Conservation (phyloP, 1,284 basidiomycete species). For the Leccinum subrobustum region DNA sequence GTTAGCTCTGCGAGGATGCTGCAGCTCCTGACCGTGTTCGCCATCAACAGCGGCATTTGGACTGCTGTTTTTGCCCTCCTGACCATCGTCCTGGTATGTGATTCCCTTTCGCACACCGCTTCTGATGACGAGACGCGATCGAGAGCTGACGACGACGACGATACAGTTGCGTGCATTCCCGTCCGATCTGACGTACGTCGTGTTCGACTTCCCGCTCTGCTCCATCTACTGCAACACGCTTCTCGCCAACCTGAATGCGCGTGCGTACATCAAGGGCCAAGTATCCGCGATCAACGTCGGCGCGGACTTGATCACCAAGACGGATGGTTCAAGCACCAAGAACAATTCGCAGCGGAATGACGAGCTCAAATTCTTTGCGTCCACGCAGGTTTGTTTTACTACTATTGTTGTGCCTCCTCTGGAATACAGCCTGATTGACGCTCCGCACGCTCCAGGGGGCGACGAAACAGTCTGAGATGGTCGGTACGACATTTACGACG, state of each 20-base stretch:
- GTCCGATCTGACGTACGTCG: background rate
- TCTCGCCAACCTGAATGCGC: conserved; percentile 3
- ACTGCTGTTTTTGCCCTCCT: conserved; percentile 2
- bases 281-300: background rate
- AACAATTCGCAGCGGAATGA: background rate
- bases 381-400: background rate
- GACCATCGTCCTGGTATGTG: conserved; percentile 1
- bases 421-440: background rate
- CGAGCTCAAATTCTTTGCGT: conserved; percentile 1
- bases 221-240: conserved; percentile 3
- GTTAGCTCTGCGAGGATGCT: conserved; percentile 3
- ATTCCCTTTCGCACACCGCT: background rate
- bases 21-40: conserved; percentile 5
- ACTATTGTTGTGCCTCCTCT: background rate
- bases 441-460: background rate
- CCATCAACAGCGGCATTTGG: conserved; percentile 6
- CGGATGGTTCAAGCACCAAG: background rate
- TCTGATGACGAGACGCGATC: background rate
- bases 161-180: background rate
- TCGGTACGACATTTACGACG: background rate
- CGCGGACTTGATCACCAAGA: conserved; percentile 1
- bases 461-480: background rate
- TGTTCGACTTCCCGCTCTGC: conserved; percentile 5
- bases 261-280: conserved; percentile 2
- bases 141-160: background rate